A percentile compares a stretch with the other conserved stretches of the same genome.
Conservation (phyloP, 495 filamentous ascomycete genomes). For the Neurospora terricola region DNA sequence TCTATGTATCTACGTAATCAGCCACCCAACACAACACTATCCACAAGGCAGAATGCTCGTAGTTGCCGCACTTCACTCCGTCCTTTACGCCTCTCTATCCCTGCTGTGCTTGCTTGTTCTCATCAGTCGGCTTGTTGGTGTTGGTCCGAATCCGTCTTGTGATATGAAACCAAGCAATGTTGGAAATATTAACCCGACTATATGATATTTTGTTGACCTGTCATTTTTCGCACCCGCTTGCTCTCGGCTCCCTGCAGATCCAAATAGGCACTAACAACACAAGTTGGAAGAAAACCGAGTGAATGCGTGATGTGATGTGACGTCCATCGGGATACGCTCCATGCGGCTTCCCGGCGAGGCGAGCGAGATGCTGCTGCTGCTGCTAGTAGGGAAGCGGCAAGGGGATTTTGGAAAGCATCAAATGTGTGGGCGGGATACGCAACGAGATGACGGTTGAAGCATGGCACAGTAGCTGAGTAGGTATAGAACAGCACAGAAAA, state of each 20-base stretch:
- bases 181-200: not conserved
- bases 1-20: not conserved
- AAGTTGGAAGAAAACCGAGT: not conserved
- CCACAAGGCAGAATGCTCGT: not conserved
- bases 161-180: not conserved
- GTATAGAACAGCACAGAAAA: not conserved
- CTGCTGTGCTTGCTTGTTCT: not conserved
- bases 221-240: not conserved
- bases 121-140: not conserved
- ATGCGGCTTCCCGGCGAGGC: not conserved
- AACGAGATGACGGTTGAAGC: not conserved
- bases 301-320: not conserved
- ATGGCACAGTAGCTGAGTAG: too few relatives aligned
- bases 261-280: not conserved
- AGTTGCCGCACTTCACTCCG: not conserved
- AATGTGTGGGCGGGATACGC: not conserved
- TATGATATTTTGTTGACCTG: not conserved
- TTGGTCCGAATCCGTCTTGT: not conserved
- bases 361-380: not conserved
- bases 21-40: not conserved
- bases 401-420: not conserved
- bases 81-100: not conserved
- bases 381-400: not conserved
- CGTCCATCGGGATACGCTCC: not conserved
- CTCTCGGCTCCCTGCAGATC: not conserved